Percentiles rank a stretch among this genome's conserved stretches.
phyloP scores from a whole-genome alignment of 768 basidiomycete genomes.

The Clitopilus passeckerianus region DNA sequence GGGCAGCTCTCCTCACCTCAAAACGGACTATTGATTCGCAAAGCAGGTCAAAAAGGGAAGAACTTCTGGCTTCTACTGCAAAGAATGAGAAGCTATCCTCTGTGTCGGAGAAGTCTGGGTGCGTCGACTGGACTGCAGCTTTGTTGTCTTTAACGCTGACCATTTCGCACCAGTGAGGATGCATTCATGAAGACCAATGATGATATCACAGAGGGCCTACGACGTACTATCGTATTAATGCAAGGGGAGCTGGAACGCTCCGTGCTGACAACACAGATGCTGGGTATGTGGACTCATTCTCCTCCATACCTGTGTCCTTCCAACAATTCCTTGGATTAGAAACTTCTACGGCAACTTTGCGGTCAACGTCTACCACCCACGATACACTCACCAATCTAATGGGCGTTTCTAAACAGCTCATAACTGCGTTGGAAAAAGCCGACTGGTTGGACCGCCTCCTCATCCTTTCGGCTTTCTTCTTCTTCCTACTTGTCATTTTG shows the following conservation, averaged over 20 bases:
- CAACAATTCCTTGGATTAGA: conserved; percentile 37
- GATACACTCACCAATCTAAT: conserved; percentile 70
- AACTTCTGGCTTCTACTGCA: conserved; percentile 54
- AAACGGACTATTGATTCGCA: conserved; percentile 69
- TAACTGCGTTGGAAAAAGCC: conserved; percentile 83
- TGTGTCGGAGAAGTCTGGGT: conserved; percentile 54
- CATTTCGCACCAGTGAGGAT: conserved; percentile 54
- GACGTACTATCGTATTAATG: conserved; percentile 82
- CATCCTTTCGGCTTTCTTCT: conserved; percentile 71
- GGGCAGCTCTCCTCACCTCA: conserved; percentile 66
- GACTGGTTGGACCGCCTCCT: conserved; percentile 91
- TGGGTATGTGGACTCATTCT: conserved; percentile 44
- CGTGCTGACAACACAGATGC: conserved; percentile 78
- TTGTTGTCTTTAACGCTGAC: not conserved
- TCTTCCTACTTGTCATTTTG: conserved; percentile 80
- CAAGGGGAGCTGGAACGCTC: conserved; percentile 90
- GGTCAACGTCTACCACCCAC: conserved; percentile 70
- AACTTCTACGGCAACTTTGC: conserved; percentile 71
- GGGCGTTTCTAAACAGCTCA: conserved; percentile 75
- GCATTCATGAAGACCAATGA: conserved; percentile 84
- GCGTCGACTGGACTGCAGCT: conserved; percentile 20
- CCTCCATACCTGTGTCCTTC: not conserved
- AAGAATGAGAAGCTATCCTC: conserved; percentile 44
- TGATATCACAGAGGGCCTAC: conserved; percentile 83
- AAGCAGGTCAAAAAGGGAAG: conserved; percentile 56